These are phyloP conservation scores for Filobasidium wieringae DNA, from an alignment of 768 basidiomycete species.

Conservation along the genomic window DNA sequence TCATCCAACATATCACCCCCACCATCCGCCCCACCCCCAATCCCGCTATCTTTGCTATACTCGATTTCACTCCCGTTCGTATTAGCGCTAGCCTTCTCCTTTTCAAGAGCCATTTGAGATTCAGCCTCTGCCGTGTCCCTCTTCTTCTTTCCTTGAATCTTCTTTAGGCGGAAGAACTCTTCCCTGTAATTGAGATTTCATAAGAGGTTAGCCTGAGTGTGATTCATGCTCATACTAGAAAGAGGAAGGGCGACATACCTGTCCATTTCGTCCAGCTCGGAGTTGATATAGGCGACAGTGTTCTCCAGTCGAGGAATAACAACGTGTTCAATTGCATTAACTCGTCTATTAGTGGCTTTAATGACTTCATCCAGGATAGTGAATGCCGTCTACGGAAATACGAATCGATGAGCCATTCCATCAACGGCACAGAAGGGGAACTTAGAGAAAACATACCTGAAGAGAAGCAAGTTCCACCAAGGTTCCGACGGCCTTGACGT, in stretches of 20 bases:
- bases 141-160: constrained; percentile 96
- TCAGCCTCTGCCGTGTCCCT: constrained; percentile 51
- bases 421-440: not conserved
- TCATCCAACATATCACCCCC: constrained; percentile 58
- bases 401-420: not conserved
- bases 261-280: constrained; percentile 98
- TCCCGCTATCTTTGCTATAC: constrained; percentile 29
- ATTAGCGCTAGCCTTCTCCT: constrained; percentile 28
- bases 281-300: constrained; percentile 94
- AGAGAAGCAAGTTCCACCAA: constrained; percentile 92
- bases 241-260: constrained; percentile 50
- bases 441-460: constrained; percentile 35
- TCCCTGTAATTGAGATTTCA: constrained; percentile 24
- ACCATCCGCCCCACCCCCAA: constrained; percentile 36
- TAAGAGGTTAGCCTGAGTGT: not conserved
- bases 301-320: constrained; percentile 91
- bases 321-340: constrained; percentile 96
- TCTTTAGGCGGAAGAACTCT: constrained; percentile 65
- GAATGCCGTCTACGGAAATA: constrained; percentile 71
- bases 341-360: constrained; percentile 94
- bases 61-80: constrained; percentile 29
- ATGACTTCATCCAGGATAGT: constrained; percentile 98
- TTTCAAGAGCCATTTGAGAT: constrained; percentile 11
- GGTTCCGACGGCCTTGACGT: constrained; percentile 93
- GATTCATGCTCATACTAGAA: not conserved